These are phyloP conservation scores for Epichloe gansuensis DNA, from an alignment of 2,329 filamentous ascomycete species.

Conservation along the genomic window DNA sequence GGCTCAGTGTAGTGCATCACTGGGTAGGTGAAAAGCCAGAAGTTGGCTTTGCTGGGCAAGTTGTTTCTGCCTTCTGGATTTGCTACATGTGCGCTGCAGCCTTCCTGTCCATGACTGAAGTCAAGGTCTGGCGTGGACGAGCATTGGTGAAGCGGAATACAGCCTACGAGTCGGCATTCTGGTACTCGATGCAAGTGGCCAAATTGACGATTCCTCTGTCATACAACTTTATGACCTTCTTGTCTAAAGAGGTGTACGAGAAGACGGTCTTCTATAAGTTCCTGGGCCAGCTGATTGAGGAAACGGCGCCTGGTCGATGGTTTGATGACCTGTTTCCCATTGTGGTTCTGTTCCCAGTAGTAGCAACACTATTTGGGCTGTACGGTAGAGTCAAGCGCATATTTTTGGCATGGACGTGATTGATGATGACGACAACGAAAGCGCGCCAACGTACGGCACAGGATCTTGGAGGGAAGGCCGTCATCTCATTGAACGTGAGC, in stretches of 20 bases:
- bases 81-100: conserved; percentile 93
- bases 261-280: conserved; percentile 81
- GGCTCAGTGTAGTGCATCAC: conserved; percentile 60
- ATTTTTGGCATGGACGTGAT: conserved; percentile 62
- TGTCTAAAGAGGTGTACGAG: conserved; percentile 58
- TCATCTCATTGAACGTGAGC: conserved; percentile 78
- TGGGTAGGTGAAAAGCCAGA: conserved; percentile 58
- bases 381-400: conserved; percentile 73
- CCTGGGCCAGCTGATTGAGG: conserved; percentile 68
- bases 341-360: conserved; percentile 74
- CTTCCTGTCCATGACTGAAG: conserved; percentile 75
- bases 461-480: conserved; percentile 87
- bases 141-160: conserved; percentile 85
- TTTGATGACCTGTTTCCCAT: conserved; percentile 86
- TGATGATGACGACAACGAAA: conserved; percentile 55
- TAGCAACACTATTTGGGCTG: conserved; percentile 76
- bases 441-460: conserved; percentile 54
- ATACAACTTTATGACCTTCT: conserved; percentile 93
- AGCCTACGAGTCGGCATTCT: conserved; percentile 84
- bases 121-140: conserved; percentile 94
- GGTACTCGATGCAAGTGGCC: conserved; percentile 89
- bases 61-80: conserved; percentile 78
- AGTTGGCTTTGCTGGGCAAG: conserved; percentile 76
- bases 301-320: conserved; percentile 69
- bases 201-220: conserved; percentile 84